Percentiles rank a stretch among this genome's conserved stretches.
Evolutionary conservation across 306 rosid genomes (phyloP).

Genomic region (Phaseolus lunatus): DNA sequence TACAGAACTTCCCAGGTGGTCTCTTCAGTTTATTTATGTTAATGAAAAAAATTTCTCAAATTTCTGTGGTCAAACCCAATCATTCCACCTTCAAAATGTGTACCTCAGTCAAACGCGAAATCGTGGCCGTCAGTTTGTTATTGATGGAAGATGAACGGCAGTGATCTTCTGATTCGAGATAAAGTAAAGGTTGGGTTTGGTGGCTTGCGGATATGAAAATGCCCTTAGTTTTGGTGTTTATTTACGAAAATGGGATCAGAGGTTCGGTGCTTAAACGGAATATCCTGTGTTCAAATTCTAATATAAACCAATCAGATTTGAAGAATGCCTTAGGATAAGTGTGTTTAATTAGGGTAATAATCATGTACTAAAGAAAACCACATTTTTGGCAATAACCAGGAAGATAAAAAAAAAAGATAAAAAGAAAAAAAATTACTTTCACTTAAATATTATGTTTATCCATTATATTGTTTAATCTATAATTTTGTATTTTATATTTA

Average conservation of each 20-base stretch:
- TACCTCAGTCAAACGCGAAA: slow-evolving; percentile 53
- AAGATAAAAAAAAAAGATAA: too few species aligned
- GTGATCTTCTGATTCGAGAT: slow-evolving; percentile 37
- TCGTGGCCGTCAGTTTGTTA: slow-evolving; percentile 10
- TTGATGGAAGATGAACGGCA: background rate
- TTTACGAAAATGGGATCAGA: slow-evolving; percentile 23
- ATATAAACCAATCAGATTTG: too few species aligned
- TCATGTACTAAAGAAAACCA: too few species aligned
- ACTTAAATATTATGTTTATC: too few species aligned
- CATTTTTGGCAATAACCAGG: too few species aligned
- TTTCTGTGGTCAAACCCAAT: slow-evolving; percentile 61
- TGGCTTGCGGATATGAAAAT: background rate
- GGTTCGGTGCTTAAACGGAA: slow-evolving; percentile 30
- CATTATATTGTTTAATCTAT: too few species aligned
- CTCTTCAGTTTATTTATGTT: slow-evolving; percentile 22
- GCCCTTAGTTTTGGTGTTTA: background rate
- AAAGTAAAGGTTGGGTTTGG: slow-evolving; percentile 20
- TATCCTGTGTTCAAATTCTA: slow-evolving; percentile 8
- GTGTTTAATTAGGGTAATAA: too few species aligned
- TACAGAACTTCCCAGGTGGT: slow-evolving; percentile 54
- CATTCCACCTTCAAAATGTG: slow-evolving; percentile 55
- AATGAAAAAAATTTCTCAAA: background rate
- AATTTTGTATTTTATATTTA: too few species aligned
- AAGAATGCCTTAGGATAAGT: too few species aligned
- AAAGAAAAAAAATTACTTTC: too few species aligned